phyloP scores from a whole-genome alignment of 805 yeast genomes.

The Starmerella stigmatis region DNA sequence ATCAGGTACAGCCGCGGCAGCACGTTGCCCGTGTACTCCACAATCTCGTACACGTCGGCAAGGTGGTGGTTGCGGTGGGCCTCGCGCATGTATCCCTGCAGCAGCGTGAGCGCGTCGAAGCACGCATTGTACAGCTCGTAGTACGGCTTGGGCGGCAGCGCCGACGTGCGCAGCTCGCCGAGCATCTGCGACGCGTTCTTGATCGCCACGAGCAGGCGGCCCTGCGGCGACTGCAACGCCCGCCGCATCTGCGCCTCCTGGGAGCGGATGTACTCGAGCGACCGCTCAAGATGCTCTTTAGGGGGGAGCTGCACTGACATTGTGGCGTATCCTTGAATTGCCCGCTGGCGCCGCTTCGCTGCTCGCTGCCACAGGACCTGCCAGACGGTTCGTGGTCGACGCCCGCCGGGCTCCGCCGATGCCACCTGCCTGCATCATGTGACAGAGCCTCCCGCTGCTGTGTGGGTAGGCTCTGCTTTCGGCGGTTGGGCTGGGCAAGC shows the following conservation, averaged over 20 bases:
- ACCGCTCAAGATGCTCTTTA: constrained; percentile 34
- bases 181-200: constrained; percentile 77
- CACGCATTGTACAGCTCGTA: constrained; percentile 80
- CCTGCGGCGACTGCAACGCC: constrained; percentile 50
- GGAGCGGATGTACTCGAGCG: constrained; percentile 46
- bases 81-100: constrained; percentile 55
- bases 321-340: not conserved
- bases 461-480: too few species aligned
- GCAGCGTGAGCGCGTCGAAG: constrained; percentile 66
- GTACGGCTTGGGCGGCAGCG: constrained; percentile 77
- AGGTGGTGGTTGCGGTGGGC: constrained; percentile 61
- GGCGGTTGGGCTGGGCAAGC: too few species aligned
- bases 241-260: constrained; percentile 70
- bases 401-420: too few species aligned
- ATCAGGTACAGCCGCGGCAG: constrained; percentile 84
- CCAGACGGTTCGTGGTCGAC: too few species aligned
- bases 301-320: not conserved
- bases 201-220: constrained; percentile 72
- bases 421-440: too few species aligned
- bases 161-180: constrained; percentile 67
- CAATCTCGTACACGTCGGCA: constrained; percentile 85
- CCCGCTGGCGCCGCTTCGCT: constrained; percentile 1
- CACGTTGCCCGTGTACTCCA: constrained; percentile 85
- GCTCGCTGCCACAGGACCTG: too few species aligned
- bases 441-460: too few species aligned